A percentile compares a stretch with the other conserved stretches of the same genome.
phyloP scores from a whole-genome alignment of 2,329 filamentous ascomycete species.

The Penicillium sp. region DNA sequence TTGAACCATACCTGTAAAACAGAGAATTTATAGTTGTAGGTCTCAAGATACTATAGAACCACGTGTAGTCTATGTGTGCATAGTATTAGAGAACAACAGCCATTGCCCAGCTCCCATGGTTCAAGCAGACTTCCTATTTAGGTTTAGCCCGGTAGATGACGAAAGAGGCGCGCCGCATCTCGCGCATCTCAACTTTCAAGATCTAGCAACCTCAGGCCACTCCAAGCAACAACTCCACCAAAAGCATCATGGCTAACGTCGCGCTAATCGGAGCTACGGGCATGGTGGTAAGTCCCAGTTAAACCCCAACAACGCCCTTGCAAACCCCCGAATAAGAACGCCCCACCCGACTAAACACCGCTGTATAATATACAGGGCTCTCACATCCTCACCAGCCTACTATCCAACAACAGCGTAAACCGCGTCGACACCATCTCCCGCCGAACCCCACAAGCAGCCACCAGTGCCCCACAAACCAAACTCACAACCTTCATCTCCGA shows the following conservation, averaged over 20 bases:
- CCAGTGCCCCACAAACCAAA: constrained; percentile 54
- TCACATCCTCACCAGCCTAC: constrained; percentile 61
- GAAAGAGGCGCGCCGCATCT: not conserved
- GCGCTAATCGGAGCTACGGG: constrained; percentile 47
- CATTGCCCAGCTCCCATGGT: no score
- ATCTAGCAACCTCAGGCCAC: not conserved
- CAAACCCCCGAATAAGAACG: not conserved
- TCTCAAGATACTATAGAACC: no score
- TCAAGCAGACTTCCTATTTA: not conserved
- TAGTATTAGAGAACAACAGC: no score
- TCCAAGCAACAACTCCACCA: not conserved
- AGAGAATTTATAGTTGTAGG: no score
- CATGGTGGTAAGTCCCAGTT: constrained; percentile 42
- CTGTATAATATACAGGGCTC: constrained; percentile 53
- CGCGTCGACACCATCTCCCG: constrained; percentile 46
- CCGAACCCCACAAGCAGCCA: constrained; percentile 36
- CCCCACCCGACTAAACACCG: constrained; percentile 6
- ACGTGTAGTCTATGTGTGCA: no score
- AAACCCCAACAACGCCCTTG: not conserved
- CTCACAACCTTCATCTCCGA: constrained; percentile 62
- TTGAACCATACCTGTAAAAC: no score
- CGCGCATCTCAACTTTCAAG: not conserved
- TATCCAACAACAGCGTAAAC: constrained; percentile 36
- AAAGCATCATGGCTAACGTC: constrained; percentile 42
- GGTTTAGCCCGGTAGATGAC: constrained; percentile 3